Percentiles rank a stretch among this genome's conserved stretches.
These are phyloP conservation scores for Fusarium pininemorale DNA, from an alignment of 2,329 filamentous ascomycete genomes.

Conservation along the genomic window DNA sequence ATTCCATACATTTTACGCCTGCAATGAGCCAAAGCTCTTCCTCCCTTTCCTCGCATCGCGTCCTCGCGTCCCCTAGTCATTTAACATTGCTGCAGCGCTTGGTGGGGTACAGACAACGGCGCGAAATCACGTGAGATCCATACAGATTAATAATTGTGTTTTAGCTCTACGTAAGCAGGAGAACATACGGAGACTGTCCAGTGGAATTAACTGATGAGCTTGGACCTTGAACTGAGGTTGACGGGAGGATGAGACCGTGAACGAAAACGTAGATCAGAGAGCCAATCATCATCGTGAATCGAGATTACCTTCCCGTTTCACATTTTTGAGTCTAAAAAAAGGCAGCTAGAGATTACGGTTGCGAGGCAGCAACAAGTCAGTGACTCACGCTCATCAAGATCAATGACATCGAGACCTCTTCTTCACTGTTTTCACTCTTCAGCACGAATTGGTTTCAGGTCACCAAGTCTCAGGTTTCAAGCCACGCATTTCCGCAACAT, in stretches of 20 bases:
- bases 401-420: slow-evolving; percentile 38
- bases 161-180: slow-evolving; percentile 27
- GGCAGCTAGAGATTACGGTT: slow-evolving; percentile 14
- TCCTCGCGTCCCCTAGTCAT: slow-evolving; percentile 28
- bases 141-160: slow-evolving; percentile 41
- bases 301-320: neutral
- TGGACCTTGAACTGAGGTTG: slow-evolving; percentile 22
- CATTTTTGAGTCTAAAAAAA: neutral
- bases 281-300: slow-evolving; percentile 30
- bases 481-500: slow-evolving; percentile 35
- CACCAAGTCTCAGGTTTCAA: slow-evolving; percentile 1
- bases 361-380: slow-evolving; percentile 20
- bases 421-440: slow-evolving; percentile 18
- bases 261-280: slow-evolving; percentile 10
- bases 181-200: neutral
- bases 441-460: slow-evolving; percentile 2
- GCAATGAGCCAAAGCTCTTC: neutral
- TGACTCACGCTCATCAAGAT: slow-evolving; percentile 25
- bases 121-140: slow-evolving; percentile 39
- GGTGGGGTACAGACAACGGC: slow-evolving; percentile 20
- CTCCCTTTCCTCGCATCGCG: slow-evolving; percentile 23
- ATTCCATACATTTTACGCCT: neutral
- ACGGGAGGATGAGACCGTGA: slow-evolving; percentile 34
- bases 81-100: slow-evolving; percentile 26
- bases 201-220: slow-evolving; percentile 21